Conservation (phyloP, 129 eudicot genomes). For the Saussurea involucrata region DNA sequence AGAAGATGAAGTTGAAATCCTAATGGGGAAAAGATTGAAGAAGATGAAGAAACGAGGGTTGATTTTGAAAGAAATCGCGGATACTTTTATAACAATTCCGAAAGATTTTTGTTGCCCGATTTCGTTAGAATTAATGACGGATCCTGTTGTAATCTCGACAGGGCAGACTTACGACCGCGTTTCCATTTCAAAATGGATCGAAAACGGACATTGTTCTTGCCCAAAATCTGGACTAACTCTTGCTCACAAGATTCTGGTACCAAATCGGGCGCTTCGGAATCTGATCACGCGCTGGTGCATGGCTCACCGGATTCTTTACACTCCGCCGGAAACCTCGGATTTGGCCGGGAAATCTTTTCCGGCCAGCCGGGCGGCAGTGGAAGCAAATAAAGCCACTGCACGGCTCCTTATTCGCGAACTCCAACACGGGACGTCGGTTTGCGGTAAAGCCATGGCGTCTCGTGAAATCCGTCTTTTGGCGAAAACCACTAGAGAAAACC, state of each 20-base stretch:
- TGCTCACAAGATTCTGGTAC: conserved; percentile 47
- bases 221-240: conserved; percentile 74
- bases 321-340: conserved; percentile 44
- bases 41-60: conserved; percentile 37
- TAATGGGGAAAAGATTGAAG: conserved; percentile 25
- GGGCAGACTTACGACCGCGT: conserved; percentile 85
- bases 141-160: conserved; percentile 62
- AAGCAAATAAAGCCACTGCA: conserved; percentile 65
- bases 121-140: conserved; percentile 72
- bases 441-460: conserved; percentile 57
- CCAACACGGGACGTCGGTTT: conserved; percentile 42
- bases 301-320: conserved; percentile 48
- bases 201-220: conserved; percentile 66
- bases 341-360: conserved; percentile 23
- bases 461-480: conserved; percentile 66
- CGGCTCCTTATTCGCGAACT: conserved; percentile 47
- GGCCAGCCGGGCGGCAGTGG: conserved; percentile 57
- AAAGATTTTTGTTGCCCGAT: conserved; percentile 82
- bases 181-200: conserved; percentile 69
- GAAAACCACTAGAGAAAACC: conserved; percentile 56
- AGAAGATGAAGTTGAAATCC: conserved; percentile 49
- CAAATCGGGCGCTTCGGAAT: conserved; percentile 59
- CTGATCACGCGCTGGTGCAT: conserved; percentile 66
- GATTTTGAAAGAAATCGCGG: conserved; percentile 43
- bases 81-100: conserved; percentile 51